Evolutionary conservation across 2,329 filamentous ascomycete genomes (phyloP).

Genomic region (Monosporascus sp.): DNA sequence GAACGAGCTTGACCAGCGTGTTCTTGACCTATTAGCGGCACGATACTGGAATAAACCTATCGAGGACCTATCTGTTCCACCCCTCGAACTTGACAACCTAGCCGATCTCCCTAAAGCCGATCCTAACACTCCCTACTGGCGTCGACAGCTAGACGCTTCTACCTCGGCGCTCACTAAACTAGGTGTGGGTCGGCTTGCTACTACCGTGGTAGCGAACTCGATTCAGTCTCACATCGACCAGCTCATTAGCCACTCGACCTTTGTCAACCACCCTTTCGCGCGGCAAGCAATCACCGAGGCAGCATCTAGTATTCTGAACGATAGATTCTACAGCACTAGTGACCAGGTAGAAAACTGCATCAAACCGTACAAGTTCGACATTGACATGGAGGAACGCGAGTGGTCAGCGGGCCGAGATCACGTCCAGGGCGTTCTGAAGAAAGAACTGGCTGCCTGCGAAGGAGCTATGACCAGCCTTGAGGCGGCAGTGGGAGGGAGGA

Average conservation of each 20-base stretch:
- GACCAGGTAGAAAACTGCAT: slow-evolving; percentile 99
- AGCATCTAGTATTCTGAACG: slow-evolving; percentile 82
- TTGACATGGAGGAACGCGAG: slow-evolving; percentile 87
- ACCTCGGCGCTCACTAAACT: slow-evolving; percentile 87
- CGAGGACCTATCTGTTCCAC: slow-evolving; percentile 65
- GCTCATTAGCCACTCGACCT: slow-evolving; percentile 75
- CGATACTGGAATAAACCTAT: slow-evolving; percentile 97
- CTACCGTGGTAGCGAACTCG: slow-evolving; percentile 83
- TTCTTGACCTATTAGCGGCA: slow-evolving; percentile 86
- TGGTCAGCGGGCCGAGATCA: slow-evolving; percentile 85
- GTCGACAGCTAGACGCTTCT: slow-evolving; percentile 87
- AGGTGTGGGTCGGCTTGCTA: slow-evolving; percentile 87
- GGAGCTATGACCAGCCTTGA: slow-evolving; percentile 71
- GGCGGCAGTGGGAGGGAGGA: slow-evolving; percentile 68
- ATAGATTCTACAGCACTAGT: slow-evolving; percentile 92
- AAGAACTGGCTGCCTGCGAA: slow-evolving; percentile 81
- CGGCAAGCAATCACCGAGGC: slow-evolving; percentile 90
- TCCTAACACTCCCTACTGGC: slow-evolving; percentile 84
- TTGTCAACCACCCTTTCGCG: slow-evolving; percentile 85
- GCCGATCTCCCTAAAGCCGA: slow-evolving; percentile 79
- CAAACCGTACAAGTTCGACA: slow-evolving; percentile 97
- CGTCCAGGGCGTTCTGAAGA: slow-evolving; percentile 73
- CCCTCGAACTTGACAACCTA: slow-evolving; percentile 66
- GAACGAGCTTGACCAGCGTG: slow-evolving; percentile 86
- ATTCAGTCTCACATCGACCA: slow-evolving; percentile 78